Evolutionary conservation across 306 rosid species (phyloP).

Genomic region (Heteromeles arbutifolia): DNA sequence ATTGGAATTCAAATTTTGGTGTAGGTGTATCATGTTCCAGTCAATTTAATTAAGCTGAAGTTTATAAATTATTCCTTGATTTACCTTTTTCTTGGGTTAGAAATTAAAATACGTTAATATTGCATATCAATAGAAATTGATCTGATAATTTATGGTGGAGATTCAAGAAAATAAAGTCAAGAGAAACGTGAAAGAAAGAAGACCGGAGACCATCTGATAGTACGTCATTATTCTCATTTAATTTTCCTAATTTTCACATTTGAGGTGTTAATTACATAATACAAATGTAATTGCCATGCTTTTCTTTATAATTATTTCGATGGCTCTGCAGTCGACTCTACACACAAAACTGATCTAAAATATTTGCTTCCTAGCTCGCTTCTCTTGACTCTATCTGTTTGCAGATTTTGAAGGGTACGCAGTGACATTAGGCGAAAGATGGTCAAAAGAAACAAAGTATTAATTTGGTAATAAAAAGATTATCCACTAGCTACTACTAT

Average conservation of each 20-base stretch:
- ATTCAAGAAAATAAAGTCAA: conserved; percentile 1
- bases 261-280: neutral
- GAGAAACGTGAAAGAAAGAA: conserved; percentile 13
- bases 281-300: neutral
- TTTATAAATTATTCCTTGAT: neutral
- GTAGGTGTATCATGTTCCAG: neutral
- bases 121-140: neutral
- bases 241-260: neutral
- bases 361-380: neutral
- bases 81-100: neutral
- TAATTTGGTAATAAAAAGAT: neutral
- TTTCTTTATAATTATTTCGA: neutral
- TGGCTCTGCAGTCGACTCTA: neutral
- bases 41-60: neutral
- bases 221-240: neutral
- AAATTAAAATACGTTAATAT: neutral
- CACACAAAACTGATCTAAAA: neutral
- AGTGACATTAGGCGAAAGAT: conserved; percentile 4
- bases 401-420: neutral
- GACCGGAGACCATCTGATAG: neutral
- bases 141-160: neutral
- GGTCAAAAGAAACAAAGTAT: neutral
- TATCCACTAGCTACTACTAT: neutral
- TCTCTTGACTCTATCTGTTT: neutral
- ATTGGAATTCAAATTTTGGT: neutral